A percentile compares a stretch with the other conserved stretches of the same genome.
Conservation (phyloP, 192 early-diverging fungal genomes). For the Backusella circina region DNA sequence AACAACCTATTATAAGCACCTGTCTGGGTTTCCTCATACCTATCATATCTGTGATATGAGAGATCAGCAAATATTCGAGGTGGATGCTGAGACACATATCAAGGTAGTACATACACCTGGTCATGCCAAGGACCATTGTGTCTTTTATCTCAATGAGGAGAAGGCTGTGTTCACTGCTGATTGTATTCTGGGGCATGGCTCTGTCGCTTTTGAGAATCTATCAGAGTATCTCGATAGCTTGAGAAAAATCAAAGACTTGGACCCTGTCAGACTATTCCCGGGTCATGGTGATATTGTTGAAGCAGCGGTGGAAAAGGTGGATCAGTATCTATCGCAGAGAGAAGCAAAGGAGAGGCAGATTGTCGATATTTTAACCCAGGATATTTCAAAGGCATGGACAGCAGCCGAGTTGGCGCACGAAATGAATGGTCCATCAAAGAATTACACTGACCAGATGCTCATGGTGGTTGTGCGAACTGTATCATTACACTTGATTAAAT, state of each 20-base stretch:
- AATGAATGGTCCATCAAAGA: neutral
- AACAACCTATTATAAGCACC: neutral
- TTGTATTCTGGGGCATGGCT: constrained; percentile 80
- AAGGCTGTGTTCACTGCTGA: constrained; percentile 74
- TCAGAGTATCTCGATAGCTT: constrained; percentile 65
- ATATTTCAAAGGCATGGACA: neutral
- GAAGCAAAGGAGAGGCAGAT: constrained; percentile 73
- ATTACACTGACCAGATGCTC: neutral
- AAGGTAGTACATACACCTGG: constrained; percentile 73
- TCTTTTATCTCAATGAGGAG: constrained; percentile 67
- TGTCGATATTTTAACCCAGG: constrained; percentile 22
- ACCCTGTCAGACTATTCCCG: constrained; percentile 46
- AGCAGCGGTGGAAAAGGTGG: constrained; percentile 58
- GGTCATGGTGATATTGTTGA: constrained; percentile 75
- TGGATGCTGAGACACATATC: constrained; percentile 54
- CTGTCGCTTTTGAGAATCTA: constrained; percentile 73
- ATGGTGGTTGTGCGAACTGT: neutral
- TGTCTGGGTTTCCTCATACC: constrained; percentile 23
- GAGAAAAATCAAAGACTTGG: constrained; percentile 40
- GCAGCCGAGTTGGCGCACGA: neutral
- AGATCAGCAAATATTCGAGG: constrained; percentile 62
- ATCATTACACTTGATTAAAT: neutral
- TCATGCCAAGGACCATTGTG: constrained; percentile 75
- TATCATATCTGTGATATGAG: constrained; percentile 18
- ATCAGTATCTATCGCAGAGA: constrained; percentile 75